Evolutionary conservation across 148 eudicot genomes (phyloP).

Genomic region (Nepenthes gracilis): DNA sequence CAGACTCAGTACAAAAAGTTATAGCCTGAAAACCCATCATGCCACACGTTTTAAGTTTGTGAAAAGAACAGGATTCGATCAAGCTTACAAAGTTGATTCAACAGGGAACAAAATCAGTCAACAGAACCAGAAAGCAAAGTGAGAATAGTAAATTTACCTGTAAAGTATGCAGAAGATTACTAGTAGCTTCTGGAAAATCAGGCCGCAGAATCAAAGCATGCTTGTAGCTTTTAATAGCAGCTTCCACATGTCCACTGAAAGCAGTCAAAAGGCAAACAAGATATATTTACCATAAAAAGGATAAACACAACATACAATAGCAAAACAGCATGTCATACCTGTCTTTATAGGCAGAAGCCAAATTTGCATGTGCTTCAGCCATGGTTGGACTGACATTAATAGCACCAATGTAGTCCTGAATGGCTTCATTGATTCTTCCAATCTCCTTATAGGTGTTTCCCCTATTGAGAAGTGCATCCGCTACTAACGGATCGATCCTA

Average conservation of each 20-base stretch:
- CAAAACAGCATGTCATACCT: conserved; percentile 29
- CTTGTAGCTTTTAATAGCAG: conserved; percentile 75
- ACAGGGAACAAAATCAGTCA: not conserved
- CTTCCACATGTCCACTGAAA: conserved; percentile 74
- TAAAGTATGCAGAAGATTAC: conserved; percentile 91
- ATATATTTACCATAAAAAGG: not conserved
- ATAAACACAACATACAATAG: not conserved
- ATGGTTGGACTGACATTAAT: conserved; percentile 73
- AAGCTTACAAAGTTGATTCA: not conserved
- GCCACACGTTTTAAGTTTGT: too few species aligned
- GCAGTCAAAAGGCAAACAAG: conserved; percentile 7
- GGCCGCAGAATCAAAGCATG: conserved; percentile 73
- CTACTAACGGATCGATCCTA: conserved; percentile 82
- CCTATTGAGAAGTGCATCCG: conserved; percentile 85
- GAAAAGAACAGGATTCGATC: not conserved
- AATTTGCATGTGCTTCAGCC: conserved; percentile 98
- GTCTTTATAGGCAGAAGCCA: conserved; percentile 95
- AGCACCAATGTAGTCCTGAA: conserved; percentile 82
- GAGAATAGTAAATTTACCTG: conserved; percentile 34
- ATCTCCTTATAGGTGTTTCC: conserved; percentile 89
- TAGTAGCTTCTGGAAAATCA: conserved; percentile 94
- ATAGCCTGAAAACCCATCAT: too few species aligned
- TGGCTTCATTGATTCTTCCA: conserved; percentile 90
- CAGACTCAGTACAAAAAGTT: too few species aligned
- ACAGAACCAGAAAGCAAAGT: not conserved